Evolutionary conservation across 2,329 filamentous ascomycete species (phyloP).

Genomic region (Sphaerulina musiva): DNA sequence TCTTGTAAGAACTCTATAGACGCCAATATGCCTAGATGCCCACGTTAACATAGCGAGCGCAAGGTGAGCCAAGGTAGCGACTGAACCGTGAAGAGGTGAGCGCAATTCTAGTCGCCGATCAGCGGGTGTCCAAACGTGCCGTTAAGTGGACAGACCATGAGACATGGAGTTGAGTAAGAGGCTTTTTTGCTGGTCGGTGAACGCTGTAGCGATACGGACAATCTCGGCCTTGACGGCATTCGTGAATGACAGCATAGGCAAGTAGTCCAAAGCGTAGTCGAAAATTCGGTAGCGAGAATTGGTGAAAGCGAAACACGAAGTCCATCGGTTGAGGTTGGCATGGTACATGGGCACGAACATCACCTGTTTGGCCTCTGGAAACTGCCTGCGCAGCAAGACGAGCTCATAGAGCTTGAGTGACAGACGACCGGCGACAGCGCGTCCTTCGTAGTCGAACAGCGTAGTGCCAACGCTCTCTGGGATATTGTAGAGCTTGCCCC

Average conservation of each 20-base stretch:
- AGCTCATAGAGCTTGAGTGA: slow-evolving; percentile 20
- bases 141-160: slow-evolving; percentile 28
- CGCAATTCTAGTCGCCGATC: slow-evolving; percentile 37
- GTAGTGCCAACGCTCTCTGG: slow-evolving; percentile 18
- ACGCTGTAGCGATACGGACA: slow-evolving; percentile 32
- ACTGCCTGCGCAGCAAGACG: slow-evolving; percentile 28
- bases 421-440: slow-evolving; percentile 12
- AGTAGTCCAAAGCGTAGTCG: slow-evolving; percentile 35
- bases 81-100: slow-evolving; percentile 28
- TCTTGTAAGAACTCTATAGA: slow-evolving; percentile 45
- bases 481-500: slow-evolving; percentile 21
- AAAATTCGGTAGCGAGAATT: slow-evolving; percentile 39
- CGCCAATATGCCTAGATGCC: slow-evolving; percentile 17
- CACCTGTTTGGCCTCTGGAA: slow-evolving; percentile 43
- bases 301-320: slow-evolving; percentile 36
- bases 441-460: slow-evolving; percentile 20
- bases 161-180: slow-evolving; percentile 43
- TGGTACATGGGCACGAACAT: slow-evolving; percentile 49
- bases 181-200: slow-evolving; percentile 42
- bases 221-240: slow-evolving; percentile 37
- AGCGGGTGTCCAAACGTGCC: too few relatives aligned
- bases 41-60: too few relatives aligned
- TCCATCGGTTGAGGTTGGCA: slow-evolving; percentile 32
- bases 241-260: slow-evolving; percentile 34
- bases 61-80: too few relatives aligned